Evolutionary conservation across 1,139 yeast species (phyloP).

Genomic region (Protomyces lactucae-debilis): DNA sequence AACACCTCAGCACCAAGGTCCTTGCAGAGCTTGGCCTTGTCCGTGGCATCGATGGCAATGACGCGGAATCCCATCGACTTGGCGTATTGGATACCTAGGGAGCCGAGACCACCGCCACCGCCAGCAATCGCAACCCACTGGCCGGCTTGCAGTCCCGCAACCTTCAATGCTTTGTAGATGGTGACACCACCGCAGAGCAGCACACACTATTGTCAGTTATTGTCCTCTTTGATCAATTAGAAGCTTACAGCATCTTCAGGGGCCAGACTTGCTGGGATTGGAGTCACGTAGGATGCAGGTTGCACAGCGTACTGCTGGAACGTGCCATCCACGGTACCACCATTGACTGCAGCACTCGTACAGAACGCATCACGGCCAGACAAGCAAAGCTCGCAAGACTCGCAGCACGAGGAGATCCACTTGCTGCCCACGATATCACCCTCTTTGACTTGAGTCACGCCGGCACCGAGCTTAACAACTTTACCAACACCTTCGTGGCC

Average conservation of each 20-base stretch:
- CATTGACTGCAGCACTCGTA: constrained; percentile 36
- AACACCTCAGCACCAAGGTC: constrained; percentile 52
- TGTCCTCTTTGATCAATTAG: background rate
- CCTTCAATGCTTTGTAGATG: constrained; percentile 75
- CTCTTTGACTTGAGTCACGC: constrained; percentile 13
- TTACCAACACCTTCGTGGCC: constrained; percentile 27
- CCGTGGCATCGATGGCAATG: constrained; percentile 62
- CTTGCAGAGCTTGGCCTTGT: constrained; percentile 35
- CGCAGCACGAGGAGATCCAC: constrained; percentile 21
- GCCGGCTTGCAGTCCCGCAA: constrained; percentile 61
- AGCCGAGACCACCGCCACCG: constrained; percentile 82
- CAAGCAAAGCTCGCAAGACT: constrained; percentile 13
- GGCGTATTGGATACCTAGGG: constrained; percentile 75
- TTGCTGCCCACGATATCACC: constrained; percentile 25
- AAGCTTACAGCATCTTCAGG: constrained; percentile 66
- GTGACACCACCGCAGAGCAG: constrained; percentile 71
- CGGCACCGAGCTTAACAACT: constrained; percentile 12
- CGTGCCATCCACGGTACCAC: constrained; percentile 76
- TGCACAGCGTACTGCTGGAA: constrained; percentile 84
- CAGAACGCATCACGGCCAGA: constrained; percentile 21
- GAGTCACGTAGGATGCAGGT: constrained; percentile 80
- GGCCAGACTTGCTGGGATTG: constrained; percentile 64
- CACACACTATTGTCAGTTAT: background rate
- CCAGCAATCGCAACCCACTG: constrained; percentile 79
- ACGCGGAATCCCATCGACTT: constrained; percentile 78